Evolutionary conservation across 2,329 filamentous ascomycete genomes (phyloP), one percentile per base, ranked within the genome.

Genomic region (Diplodia corticola): DNA sequence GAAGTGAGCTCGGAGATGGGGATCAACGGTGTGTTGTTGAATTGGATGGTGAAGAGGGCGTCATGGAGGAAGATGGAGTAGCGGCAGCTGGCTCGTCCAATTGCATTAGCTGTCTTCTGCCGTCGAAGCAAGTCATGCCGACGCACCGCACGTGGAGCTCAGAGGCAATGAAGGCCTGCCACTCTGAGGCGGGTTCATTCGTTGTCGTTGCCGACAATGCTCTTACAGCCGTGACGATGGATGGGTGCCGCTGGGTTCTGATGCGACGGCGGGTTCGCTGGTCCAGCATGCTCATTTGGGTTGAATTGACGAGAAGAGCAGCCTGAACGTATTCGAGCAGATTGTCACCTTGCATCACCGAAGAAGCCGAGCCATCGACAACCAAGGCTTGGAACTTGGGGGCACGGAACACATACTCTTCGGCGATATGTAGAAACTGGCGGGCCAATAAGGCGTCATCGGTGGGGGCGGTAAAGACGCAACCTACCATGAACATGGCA

Each of bases 401-500:
- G 17, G 9, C 30, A 9, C 51, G 44, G 46, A 70, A 71, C 5
- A 71, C 66, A 35, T 67, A 67, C 2, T 68, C 69, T 49, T 70
- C 70, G 2, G 44, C 67, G 2, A 71, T 22, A 35, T 63, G n/a
- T 30, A 69, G 70, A 22, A 71, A 69, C 22, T 26, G 64, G 3
- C 66, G 64, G 4, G 59, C 65, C 33, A 67, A 65, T 20, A 70
- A 28, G 0, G 68, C 69, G 28, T 65, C 67, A 33, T 71, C 70
- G 24, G 26, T 60, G 10, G 69, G 69, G 4, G 64, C 33, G 10
- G 50, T 65, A 13, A 64, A 51, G 9, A 68, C 48, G 1, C 68
- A 65, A 4, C 81, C 81, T 71, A 80, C 78, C 61, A 82, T 76
- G 0, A 76, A 71, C 5, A 83, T 70, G 0, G 77, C 73, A 0